phyloP scores from a whole-genome alignment of 345 rosid genomes.

The Hevea brasiliensis region DNA sequence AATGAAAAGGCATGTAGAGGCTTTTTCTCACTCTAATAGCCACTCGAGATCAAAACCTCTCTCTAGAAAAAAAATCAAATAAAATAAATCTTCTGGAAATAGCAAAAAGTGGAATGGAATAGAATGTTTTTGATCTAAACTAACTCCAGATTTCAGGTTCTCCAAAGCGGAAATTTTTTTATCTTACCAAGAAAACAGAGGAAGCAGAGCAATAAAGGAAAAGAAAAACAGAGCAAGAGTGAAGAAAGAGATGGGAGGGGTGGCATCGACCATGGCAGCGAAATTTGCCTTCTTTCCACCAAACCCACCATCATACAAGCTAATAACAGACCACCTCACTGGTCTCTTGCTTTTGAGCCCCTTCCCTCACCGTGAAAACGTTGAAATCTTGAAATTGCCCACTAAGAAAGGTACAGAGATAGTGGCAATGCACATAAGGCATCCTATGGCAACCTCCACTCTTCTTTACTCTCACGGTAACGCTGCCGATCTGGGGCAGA shows the following conservation, averaged over 20 bases:
- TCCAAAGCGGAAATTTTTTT: neutral
- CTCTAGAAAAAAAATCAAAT: no score
- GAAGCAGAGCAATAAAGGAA: neutral
- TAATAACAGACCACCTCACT: constrained; percentile 51
- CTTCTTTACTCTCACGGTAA: constrained; percentile 91
- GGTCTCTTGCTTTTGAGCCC: constrained; percentile 64
- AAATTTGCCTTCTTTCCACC: constrained; percentile 95
- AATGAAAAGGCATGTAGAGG: neutral
- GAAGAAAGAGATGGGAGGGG: constrained; percentile 66
- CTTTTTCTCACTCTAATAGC: constrained; percentile 9
- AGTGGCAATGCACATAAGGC: constrained; percentile 71
- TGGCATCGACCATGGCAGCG: constrained; percentile 97
- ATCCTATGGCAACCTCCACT: constrained; percentile 88
- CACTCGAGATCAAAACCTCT: constrained; percentile 5
- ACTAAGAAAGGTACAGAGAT: constrained; percentile 82
- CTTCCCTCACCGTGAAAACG: constrained; percentile 88
- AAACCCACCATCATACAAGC: constrained; percentile 85
- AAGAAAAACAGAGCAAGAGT: constrained; percentile 8
- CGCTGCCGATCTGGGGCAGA: constrained; percentile 96
- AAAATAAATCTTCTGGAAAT: constrained; percentile 27
- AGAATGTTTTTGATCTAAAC: constrained; percentile 23
- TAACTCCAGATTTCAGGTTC: constrained; percentile 1
- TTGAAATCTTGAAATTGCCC: constrained; percentile 67
- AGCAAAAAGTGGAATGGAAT: constrained; percentile 4
- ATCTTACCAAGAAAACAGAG: neutral